Conservation (phyloP, 768 basidiomycete species). For the Agaricus subrufescens region DNA sequence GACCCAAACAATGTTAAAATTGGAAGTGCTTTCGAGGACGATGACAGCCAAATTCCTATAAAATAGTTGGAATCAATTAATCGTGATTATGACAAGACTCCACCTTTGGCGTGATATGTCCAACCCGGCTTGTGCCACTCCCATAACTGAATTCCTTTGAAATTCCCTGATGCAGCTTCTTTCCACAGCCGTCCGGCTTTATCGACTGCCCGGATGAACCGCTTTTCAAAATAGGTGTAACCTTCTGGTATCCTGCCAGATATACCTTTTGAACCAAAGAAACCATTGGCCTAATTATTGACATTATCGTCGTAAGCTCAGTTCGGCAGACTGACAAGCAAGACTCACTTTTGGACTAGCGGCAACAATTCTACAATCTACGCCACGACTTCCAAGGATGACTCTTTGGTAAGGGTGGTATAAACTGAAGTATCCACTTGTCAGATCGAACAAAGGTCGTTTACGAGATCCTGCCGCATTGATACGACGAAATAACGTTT, state of each 20-base stretch:
- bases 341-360: constrained; percentile 79
- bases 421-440: constrained; percentile 93
- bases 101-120: constrained; percentile 99
- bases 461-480: constrained; percentile 12
- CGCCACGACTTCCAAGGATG: constrained; percentile 51
- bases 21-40: constrained; percentile 44
- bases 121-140: constrained; percentile 90
- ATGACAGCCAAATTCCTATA: constrained; percentile 83
- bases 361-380: constrained; percentile 70
- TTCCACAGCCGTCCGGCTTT: constrained; percentile 41
- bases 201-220: constrained; percentile 67
- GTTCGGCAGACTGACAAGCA: background rate
- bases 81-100: background rate
- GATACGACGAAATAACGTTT: constrained; percentile 53
- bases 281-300: constrained; percentile 81
- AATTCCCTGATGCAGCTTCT: constrained; percentile 18
- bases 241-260: constrained; percentile 95
- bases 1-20: constrained; percentile 86
- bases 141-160: constrained; percentile 57
- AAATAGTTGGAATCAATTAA: background rate
- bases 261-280: constrained; percentile 83
- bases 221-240: constrained; percentile 83
- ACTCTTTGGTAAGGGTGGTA: constrained; percentile 75
- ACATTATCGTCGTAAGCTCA: constrained; percentile 1
- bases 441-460: constrained; percentile 67